These are phyloP conservation scores for Chaetothyriales sp. DNA, from an alignment of 2,329 filamentous ascomycete species.

Conservation along the genomic window DNA sequence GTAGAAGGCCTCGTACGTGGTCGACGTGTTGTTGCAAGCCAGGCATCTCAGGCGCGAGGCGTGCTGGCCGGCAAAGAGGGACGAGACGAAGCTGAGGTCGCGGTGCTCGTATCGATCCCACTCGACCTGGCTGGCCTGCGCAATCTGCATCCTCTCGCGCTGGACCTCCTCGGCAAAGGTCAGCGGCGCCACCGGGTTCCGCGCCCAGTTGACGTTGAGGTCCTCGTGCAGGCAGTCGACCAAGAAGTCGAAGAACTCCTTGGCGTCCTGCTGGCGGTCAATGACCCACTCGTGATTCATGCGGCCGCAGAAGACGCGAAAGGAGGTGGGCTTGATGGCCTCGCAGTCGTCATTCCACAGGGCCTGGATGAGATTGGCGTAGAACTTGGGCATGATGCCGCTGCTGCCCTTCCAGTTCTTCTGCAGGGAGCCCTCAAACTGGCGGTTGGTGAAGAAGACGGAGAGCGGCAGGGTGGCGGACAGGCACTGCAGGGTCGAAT, in stretches of 20 bases:
- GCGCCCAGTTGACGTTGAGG: constrained; percentile 56
- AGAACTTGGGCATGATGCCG: constrained; percentile 49
- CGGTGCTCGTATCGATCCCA: constrained; percentile 59
- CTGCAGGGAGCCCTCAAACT: constrained; percentile 45
- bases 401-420: constrained; percentile 53
- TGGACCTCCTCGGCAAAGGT: constrained; percentile 47
- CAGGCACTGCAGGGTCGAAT: constrained; percentile 73
- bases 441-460: constrained; percentile 49
- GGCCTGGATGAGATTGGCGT: constrained; percentile 46
- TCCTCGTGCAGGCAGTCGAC: constrained; percentile 40
- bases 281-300: constrained; percentile 58
- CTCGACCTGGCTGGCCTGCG: constrained; percentile 56
- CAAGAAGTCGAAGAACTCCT: constrained; percentile 1
- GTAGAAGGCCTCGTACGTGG: constrained; percentile 58
- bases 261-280: constrained; percentile 45
- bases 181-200: constrained; percentile 43
- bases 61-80: constrained; percentile 63
- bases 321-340: constrained; percentile 46
- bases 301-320: constrained; percentile 50
- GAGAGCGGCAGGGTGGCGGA: constrained; percentile 54
- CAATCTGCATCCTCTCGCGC: constrained; percentile 46
- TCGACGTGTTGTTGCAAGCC: constrained; percentile 49
- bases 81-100: constrained; percentile 63
- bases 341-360: constrained; percentile 48
- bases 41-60: constrained; percentile 48